Base-by-base conservation (phyloP, 805 yeast species). In the Teunomyces pallodes region DNA sequence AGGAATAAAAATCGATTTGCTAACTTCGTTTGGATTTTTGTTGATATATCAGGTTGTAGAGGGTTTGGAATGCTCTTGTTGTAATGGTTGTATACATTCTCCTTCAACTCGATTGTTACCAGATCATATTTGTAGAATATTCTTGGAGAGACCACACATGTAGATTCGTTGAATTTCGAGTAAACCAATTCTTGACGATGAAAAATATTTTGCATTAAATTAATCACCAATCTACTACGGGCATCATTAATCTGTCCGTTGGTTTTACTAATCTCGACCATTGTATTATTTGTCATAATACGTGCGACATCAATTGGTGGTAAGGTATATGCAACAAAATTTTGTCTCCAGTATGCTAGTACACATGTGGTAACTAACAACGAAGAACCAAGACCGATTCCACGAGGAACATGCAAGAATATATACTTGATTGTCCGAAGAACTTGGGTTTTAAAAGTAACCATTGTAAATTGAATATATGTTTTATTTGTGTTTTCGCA, bases 401-500 rank as follows among this genome's bases (percentile, higher is more conserved):
- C 41, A 24, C 41, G 27, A 13, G 41, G 41, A 6, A 38, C 12
- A 12, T 24, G 41, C 6, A 26, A 12, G 2, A 12, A 3, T 2
- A 9, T 17, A 9, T 38, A 20, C 9, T 20, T 26, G 4, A 38
- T 8, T 4, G 7, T 24, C 16, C 13, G 6, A n/a, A 38, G 30
- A 12, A 32, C 16, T 10, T 28, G n/a, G 9, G 27, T n/a, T 24
- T 26, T 38, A 20, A 38, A 13, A 24, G 5, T 7, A 26, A 20
- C 14, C 16, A 12, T 10, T 30, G 9, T n/a, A 13, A 7, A 20
- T 12, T 4, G 14, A 12, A 9, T 26, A 26, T 14, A 5, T 4
- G 14, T 28, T 28, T 30, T 28, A 12, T 40, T 40, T 28, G 32
- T 30, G 32, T 40, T 40, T 40, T 40, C 43, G 43, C 43, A 40